Evolutionary conservation across 768 basidiomycete species (phyloP), one percentile per base, ranked within the genome.

Genomic region (Botryobasidium botryosum): DNA sequence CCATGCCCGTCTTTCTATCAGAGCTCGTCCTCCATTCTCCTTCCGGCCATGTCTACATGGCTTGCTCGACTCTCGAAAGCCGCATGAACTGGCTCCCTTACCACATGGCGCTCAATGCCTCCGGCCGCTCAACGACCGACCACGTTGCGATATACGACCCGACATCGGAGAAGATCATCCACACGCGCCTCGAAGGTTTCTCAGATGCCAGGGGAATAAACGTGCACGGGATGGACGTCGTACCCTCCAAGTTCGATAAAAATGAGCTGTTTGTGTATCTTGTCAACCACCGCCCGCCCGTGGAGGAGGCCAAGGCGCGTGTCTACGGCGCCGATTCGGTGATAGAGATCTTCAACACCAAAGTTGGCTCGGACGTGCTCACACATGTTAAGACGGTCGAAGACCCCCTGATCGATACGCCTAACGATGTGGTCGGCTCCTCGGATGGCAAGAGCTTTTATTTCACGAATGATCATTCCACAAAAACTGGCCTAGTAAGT

Each of bases 181-280:
- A 33, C 17, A 33, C 32, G 32, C 17, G n/a, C n/a, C n/a, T n/a
- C n/a, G n/a, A 8, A 8, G 37, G 37, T 10, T 39, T 39, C 37
- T 8, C 12, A 10, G 40, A 42, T 27, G 15, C 26, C 7, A 7
- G 40, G 8, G 40, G 40, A 27, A 13, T 42, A 8, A 21, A 27
- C 40, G 15, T 42, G 18, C 40, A 42, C 28, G 40, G 40, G 21
- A 42, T 42, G 40, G 40, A 42, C 40, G 40, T 42, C 18, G 40
- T 42, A 10, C 20, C 18, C 10, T 42, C 40, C 8, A 8, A 7
- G 15, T 10, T 13, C 13, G 12, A 21, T 12, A 17, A 17, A 7
- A 28, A 42, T 8, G 21, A 10, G 15, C 40, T 42, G 15, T 42
- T 7, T 13, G 21, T 42, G 7, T 42, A 21, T 26, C 26, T 42